Evolutionary conservation across 2,329 filamentous ascomycete genomes (phyloP).

Genomic region (Rhinocladiella similis): DNA sequence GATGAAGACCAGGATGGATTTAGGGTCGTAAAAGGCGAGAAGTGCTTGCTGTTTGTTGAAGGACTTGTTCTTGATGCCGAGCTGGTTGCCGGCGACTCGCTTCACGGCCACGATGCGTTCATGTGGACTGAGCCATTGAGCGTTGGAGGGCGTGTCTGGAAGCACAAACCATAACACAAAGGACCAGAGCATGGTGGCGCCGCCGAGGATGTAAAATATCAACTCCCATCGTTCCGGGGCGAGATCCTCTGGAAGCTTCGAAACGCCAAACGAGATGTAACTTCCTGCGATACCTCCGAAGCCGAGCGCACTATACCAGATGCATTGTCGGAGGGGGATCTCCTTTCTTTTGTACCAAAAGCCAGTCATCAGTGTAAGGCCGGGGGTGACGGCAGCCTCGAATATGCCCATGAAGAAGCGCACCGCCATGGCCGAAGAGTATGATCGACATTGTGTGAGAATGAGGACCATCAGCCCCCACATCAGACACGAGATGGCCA

Average conservation of each 20-base stretch:
- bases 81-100: slow-evolving; percentile 51
- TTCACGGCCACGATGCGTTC: slow-evolving; percentile 53
- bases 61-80: slow-evolving; percentile 55
- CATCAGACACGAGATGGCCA: slow-evolving; percentile 34
- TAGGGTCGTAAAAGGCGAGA: slow-evolving; percentile 53
- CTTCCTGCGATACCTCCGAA: slow-evolving; percentile 61
- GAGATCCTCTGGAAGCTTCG: slow-evolving; percentile 43
- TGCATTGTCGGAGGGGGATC: slow-evolving; percentile 54
- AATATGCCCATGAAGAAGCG: slow-evolving; percentile 49
- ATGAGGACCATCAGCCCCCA: slow-evolving; percentile 39
- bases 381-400: slow-evolving; percentile 51
- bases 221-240: slow-evolving; percentile 48
- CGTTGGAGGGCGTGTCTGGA: slow-evolving; percentile 50
- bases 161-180: slow-evolving; percentile 39
- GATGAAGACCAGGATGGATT: slow-evolving; percentile 61
- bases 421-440: slow-evolving; percentile 43
- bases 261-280: slow-evolving; percentile 44
- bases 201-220: slow-evolving; percentile 34
- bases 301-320: slow-evolving; percentile 60
- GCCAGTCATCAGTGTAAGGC: slow-evolving; percentile 52
- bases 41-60: slow-evolving; percentile 48
- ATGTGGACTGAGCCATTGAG: slow-evolving; percentile 42
- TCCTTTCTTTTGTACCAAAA: slow-evolving; percentile 45
- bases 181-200: slow-evolving; percentile 31
- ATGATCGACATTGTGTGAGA: slow-evolving; percentile 44